Base-by-base conservation (phyloP, 2,329 filamentous ascomycete species). In the Paraphoma chrysanthemicola region DNA sequence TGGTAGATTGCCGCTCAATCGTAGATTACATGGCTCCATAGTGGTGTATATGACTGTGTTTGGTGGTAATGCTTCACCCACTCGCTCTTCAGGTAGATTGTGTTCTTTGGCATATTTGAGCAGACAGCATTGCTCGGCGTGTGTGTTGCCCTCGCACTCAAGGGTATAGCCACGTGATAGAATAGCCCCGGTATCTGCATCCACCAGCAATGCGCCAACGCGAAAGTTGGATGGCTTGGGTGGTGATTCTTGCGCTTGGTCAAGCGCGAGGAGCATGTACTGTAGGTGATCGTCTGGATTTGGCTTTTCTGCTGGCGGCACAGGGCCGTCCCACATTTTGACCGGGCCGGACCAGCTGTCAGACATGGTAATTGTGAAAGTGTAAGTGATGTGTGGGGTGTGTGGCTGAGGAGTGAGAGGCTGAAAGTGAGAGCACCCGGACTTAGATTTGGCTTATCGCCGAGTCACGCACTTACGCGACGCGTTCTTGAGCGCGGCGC, bases 61-160 rank as follows among this genome's bases (percentile, higher is more conserved):
- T 33, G 82, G 77, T 0, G 85, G 82, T 7, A 90, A 68, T 12
- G 82, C 76, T 16, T 79, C 70, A 12, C 77, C 77, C 4, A 92
- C 82, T 0, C 78, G 72, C 50, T 86, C 84, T 62, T 90, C 88
- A 0, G 82, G 59, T 6, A 76, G 57, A 17, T 61, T 63, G 60
- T 77, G 73, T 39, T 54, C 57, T 47, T 67, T 46, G 11, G 79
- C 78, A 60, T 88, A 84, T 75, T 99, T 98, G 47, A 88, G 78
- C 54, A 99, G 84, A 71, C 92, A 96, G 76, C 90, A 94, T 79
- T 99, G 93, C 74, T 99, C 95, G 3, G 95, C 95, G 72, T 99
- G 95, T 0, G 95, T 98, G 79, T 99, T 99, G 42, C 94, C 95
- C 0, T 88, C 84, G 4, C 93, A 86, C 77, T 99, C 94, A 56